A percentile compares a stretch with the other conserved stretches of the same genome.
These are phyloP conservation scores for Acanthochlamys bracteata DNA, from an alignment of 106 monocot genomes.

Conservation along the genomic window DNA sequence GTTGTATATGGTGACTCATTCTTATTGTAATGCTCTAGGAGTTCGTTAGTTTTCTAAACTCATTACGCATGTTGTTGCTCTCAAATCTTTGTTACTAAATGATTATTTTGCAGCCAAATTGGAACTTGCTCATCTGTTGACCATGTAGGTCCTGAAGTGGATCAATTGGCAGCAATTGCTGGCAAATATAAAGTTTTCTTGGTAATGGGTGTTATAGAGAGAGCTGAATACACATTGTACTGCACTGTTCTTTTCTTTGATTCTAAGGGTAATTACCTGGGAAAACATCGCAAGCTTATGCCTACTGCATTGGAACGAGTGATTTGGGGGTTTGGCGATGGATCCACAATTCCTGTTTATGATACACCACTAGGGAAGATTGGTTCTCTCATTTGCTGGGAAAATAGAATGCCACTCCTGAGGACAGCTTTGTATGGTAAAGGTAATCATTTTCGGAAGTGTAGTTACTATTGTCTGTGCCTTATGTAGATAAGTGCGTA, in stretches of 20 bases:
- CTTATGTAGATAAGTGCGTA: background rate
- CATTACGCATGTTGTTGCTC: too few species aligned
- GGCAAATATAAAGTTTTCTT: constrained; percentile 87
- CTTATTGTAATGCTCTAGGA: too few species aligned
- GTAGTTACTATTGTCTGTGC: background rate
- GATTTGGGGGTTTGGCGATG: constrained; percentile 99
- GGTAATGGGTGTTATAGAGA: constrained; percentile 96
- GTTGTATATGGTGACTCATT: too few species aligned
- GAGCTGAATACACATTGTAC: constrained; percentile 87
- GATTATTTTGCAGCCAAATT: too few species aligned
- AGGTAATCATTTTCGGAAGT: constrained; percentile 37
- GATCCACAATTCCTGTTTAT: constrained; percentile 93
- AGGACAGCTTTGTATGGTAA: constrained; percentile 93
- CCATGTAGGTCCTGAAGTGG: constrained; percentile 78
- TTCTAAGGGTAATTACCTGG: constrained; percentile 69
- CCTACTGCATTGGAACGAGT: constrained; percentile 85
- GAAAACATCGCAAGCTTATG: constrained; percentile 94
- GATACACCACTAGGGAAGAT: constrained; percentile 85
- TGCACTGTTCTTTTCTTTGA: constrained; percentile 93
- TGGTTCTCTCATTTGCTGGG: constrained; percentile 98
- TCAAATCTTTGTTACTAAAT: too few species aligned
- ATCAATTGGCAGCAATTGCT: constrained; percentile 72
- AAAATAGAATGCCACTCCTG: constrained; percentile 90
- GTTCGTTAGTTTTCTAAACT: too few species aligned
- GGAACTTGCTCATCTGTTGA: too few species aligned